Base-by-base conservation (phyloP, 2,329 filamentous ascomycete genomes). In the Fusarium piperis region DNA sequence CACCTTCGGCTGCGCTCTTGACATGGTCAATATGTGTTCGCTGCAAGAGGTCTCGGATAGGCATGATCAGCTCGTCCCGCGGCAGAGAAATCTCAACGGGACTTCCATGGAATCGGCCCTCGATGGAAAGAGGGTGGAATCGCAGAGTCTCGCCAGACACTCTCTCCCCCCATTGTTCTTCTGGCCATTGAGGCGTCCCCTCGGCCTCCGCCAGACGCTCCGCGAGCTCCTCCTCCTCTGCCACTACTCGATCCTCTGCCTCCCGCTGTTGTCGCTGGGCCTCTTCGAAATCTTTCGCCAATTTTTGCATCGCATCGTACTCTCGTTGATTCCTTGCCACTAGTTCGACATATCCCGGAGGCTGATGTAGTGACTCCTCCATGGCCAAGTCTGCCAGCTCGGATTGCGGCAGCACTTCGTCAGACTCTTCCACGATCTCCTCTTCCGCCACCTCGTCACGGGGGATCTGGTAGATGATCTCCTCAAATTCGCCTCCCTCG, bases 1-100 rank as follows among this genome's bases (percentile, higher is more conserved):
- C 86, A 46, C 86, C 88, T 72, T 93, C 89, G 1, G 95, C 93
- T 2, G 92, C 87, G 63, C 92, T 87, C 35, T 87, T 86, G 33
- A 98, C 85, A 78, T 99, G 96, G 63, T 90, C 92, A 46, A 91
- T 89, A 64, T 94, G 89, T 60, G 90, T 89, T 62, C 91, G 85
- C 15, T 86, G 85, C 3, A 98, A 85, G 3, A 97, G 85, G 6
- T 88, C 81, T 2, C 89, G 86, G 18, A 97, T 90, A 0, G 94
- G 94, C 4, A 87, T 83, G 10, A 93, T 86, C 41, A 98, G 87
- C 3, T 88, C 85, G n/a, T 86, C 83, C 70, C 89, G 88, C 0
- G 95, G 94, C 4, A 97, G 83, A n/a, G 88, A 86, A 15, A 98
- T 80, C 10, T 95, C 97, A 41, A 87, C 87, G 2, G 95, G 93